Evolutionary conservation across 345 rosid genomes (phyloP), one percentile per base, ranked within the genome.

Genomic region (Citrus cavaleriei): DNA sequence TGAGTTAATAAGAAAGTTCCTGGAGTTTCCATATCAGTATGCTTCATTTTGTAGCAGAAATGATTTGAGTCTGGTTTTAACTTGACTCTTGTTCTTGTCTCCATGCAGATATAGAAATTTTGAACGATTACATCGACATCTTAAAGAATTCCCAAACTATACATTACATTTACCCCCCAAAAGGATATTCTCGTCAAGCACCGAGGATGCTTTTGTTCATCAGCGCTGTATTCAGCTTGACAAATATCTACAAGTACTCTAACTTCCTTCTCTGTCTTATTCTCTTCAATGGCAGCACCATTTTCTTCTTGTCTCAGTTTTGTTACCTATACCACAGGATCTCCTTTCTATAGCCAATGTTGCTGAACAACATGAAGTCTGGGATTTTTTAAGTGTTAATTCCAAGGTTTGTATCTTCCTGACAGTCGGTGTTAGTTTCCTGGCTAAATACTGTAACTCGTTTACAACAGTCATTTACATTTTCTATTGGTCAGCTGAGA

Each of bases 331-430:
- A 58, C 54, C 76, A 77, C 90, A 97, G 99, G 99, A 97, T 83
- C 93, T 97, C 68, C 81, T 97, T 79, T 93, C 97, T 63, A 97
- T 93, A 84, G 98, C 99, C 74, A 94, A 97, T 87, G 98, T 94
- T 81, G 98, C 96, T 70, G 99, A 97, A 83, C 99, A 94, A 78
- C 98, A 94, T 87, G 99, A 97, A 94, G 98, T 97, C 78, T 91
- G 96, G 99, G 99, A 97, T 85, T 97, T 97, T 86, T 82, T 97
- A 78, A 97, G 98, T 83, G 90, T 35, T 75, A 81, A 93, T 74
- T 97, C 99, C 27, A 93, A 97, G 97, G 99, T 97, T 51, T 70
- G 82, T 76, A 73, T 75, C 78, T 82, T 71, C 55, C 27, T 82
- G 38, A 57, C 61, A 37, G 68, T 19, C 30, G 12, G 34, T 63